Conservation (phyloP, 805 yeast genomes). For the Saturnispora zaruensis region DNA sequence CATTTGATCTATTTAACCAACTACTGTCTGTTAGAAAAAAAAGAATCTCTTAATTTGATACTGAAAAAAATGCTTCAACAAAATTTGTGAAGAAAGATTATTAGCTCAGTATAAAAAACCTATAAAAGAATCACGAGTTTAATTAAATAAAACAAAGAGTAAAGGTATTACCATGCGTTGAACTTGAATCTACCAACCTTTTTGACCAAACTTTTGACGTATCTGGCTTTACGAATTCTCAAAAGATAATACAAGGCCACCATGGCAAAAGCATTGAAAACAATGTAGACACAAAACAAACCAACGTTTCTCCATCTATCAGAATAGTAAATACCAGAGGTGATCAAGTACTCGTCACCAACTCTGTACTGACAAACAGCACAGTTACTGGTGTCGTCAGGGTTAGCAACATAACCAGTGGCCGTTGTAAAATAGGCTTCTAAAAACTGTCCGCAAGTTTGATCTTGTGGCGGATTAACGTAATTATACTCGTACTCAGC, state of each 20-base stretch:
- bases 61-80: not conserved
- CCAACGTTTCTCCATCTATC: slow-evolving; percentile 65
- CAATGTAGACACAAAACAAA: slow-evolving; percentile 46
- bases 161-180: not conserved
- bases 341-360: slow-evolving; percentile 40
- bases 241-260: slow-evolving; percentile 28
- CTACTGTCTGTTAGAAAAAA: not conserved
- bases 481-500: slow-evolving; percentile 38
- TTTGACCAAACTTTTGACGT: not conserved
- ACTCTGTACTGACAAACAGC: slow-evolving; percentile 38
- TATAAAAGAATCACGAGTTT: not conserved
- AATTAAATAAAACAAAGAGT: not conserved
- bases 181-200: slow-evolving; percentile 4
- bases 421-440: slow-evolving; percentile 27
- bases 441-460: slow-evolving; percentile 56
- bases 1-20: slow-evolving; percentile 12
- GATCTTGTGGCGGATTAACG: slow-evolving; percentile 48
- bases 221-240: slow-evolving; percentile 23
- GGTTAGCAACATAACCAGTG: slow-evolving; percentile 52
- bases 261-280: slow-evolving; percentile 41
- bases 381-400: slow-evolving; percentile 40
- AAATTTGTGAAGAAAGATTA: not conserved
- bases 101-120: not conserved
- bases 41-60: not conserved
- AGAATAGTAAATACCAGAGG: slow-evolving; percentile 35